Conservation (phyloP, 2,329 filamentous ascomycete genomes). For the Chrysosporium keratinophilum region DNA sequence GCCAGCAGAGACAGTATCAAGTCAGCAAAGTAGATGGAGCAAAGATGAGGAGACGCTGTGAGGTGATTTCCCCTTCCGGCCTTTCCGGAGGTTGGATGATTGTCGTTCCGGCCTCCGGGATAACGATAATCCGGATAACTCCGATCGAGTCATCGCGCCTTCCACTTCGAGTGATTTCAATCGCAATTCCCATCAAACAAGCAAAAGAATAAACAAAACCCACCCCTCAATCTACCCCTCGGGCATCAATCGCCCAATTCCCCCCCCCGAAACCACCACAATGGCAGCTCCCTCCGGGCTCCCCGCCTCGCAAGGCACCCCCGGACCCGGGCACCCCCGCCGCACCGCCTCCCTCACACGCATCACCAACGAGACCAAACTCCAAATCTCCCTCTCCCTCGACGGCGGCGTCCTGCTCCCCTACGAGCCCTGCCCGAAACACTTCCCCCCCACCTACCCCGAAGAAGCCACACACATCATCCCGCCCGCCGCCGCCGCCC, state of each 20-base stretch:
- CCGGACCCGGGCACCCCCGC: constrained; percentile 33
- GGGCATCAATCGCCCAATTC: too few species aligned
- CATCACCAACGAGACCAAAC: constrained; percentile 96
- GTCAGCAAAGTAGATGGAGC: neutral
- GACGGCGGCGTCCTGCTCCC: constrained; percentile 61
- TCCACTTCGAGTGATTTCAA: neutral
- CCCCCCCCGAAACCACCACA: neutral
- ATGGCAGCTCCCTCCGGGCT: neutral
- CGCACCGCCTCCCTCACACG: constrained; percentile 72
- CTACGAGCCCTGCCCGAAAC: constrained; percentile 26
- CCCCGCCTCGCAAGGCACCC: neutral
- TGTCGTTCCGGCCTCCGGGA: neutral
- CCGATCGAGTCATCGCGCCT: neutral
- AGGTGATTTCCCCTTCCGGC: too few species aligned
- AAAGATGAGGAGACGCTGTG: too few species aligned
- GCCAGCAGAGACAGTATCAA: neutral
- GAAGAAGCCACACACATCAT: constrained; percentile 39
- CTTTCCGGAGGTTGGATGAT: neutral
- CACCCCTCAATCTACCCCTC: too few species aligned
- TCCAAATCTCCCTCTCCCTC: constrained; percentile 82
- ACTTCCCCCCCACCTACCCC: constrained; percentile 54
- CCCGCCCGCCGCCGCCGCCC: constrained; percentile 43
- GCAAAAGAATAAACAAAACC: neutral
- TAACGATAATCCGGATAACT: neutral
- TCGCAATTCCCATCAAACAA: neutral